These are phyloP conservation scores for Chlamydomonas urium DNA, from an alignment of 139 green algal genomes.

Conservation along the genomic window DNA sequence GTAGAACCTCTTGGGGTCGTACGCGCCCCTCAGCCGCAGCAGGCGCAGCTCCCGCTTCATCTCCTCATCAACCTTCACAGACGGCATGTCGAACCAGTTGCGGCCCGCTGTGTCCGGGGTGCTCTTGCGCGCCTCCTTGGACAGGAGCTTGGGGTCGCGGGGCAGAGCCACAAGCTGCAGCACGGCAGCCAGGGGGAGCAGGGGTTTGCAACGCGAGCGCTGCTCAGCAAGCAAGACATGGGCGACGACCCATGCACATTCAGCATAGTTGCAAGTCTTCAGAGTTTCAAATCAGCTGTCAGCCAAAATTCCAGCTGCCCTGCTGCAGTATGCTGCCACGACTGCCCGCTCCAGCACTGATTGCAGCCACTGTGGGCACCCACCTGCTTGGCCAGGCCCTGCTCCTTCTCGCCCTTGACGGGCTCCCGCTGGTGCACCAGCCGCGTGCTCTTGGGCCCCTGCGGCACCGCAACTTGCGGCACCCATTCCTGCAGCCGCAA, in stretches of 20 bases:
- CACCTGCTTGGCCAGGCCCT: slow-evolving; percentile 37
- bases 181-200: too few species aligned
- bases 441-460: background rate
- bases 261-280: too few species aligned
- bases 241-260: too few species aligned
- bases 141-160: slow-evolving; percentile 9
- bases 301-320: too few species aligned
- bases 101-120: slow-evolving; percentile 13
- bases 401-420: slow-evolving; percentile 28
- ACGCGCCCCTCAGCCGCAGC: slow-evolving; percentile 69
- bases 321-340: too few species aligned
- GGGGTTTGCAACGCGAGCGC: too few species aligned
- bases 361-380: too few species aligned
- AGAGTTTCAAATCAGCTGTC: too few species aligned
- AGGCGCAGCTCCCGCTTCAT: slow-evolving; percentile 72
- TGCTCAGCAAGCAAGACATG: too few species aligned
- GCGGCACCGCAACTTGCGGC: background rate
- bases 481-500: background rate
- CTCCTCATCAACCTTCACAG: slow-evolving; percentile 55
- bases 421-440: slow-evolving; percentile 6
- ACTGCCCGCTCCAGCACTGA: too few species aligned
- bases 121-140: slow-evolving; percentile 9
- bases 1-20: slow-evolving; percentile 91
- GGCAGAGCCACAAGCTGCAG: slow-evolving; percentile 35
- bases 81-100: slow-evolving; percentile 38